Evolutionary conservation across 108 stramenopile genomes (phyloP).

Genomic region (Parmales sp.): DNA sequence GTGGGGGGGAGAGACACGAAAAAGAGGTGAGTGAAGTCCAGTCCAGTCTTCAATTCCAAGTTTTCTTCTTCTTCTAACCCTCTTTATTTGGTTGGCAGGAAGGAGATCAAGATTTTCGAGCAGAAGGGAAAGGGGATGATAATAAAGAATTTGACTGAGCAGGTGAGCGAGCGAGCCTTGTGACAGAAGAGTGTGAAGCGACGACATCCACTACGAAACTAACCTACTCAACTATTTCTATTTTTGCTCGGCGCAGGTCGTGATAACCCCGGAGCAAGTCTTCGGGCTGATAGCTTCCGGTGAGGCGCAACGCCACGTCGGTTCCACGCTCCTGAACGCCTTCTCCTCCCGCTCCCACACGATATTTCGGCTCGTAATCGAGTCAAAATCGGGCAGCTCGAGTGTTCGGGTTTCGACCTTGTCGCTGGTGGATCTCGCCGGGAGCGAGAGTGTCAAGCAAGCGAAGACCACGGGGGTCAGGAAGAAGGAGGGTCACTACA

Average conservation of each 20-base stretch:
- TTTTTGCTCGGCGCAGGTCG: no score
- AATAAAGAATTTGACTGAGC: conserved; percentile 73
- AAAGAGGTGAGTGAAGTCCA: no score
- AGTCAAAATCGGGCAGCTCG: not conserved
- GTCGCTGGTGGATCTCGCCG: conserved; percentile 25
- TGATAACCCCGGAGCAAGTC: conserved; percentile 69
- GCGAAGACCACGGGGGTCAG: conserved; percentile 25
- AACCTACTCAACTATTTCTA: no score
- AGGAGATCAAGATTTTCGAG: conserved; percentile 54
- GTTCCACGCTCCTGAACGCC: conserved; percentile 38
- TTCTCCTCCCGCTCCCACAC: conserved; percentile 27
- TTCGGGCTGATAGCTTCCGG: conserved; percentile 61
- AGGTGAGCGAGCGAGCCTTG: no score
- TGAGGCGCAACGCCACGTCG: conserved; percentile 25
- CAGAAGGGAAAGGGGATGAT: conserved; percentile 59
- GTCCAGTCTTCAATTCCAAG: no score
- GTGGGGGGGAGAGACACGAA: no score
- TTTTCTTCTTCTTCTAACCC: no score
- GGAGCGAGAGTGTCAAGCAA: conserved; percentile 15
- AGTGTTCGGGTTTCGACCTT: conserved; percentile 11
- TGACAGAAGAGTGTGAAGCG: no score
- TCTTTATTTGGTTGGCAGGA: no score
- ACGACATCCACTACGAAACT: no score
- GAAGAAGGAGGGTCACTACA: conserved; percentile 47
- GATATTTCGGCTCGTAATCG: conserved; percentile 20